Evolutionary conservation across 148 eudicot species (phyloP).

Genomic region (Silene latifolia): DNA sequence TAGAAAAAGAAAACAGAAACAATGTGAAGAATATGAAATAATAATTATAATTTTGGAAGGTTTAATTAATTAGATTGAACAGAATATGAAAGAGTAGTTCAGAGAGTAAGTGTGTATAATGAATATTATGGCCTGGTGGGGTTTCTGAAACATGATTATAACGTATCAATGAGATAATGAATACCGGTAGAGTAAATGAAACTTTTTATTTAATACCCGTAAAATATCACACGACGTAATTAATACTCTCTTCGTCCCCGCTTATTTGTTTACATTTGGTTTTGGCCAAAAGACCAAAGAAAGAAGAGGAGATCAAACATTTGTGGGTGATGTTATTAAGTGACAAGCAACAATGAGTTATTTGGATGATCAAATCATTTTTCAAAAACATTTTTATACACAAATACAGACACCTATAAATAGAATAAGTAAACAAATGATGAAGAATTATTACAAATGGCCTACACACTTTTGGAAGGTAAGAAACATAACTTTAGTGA

Average conservation of each 20-base stretch:
- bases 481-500: conserved; percentile 14
- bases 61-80: background rate
- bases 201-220: background rate
- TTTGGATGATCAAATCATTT: too few relatives aligned
- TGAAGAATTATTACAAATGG: too few relatives aligned
- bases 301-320: too few relatives aligned
- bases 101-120: conserved; percentile 14
- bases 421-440: too few relatives aligned
- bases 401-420: too few relatives aligned
- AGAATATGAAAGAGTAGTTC: conserved; percentile 8
- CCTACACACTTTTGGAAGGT: conserved; percentile 18
- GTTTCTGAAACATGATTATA: conserved; percentile 6
- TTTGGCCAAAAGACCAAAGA: too few relatives aligned
- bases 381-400: too few relatives aligned
- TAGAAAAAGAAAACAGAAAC: too few relatives aligned
- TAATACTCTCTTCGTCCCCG: too few relatives aligned
- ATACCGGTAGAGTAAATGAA: background rate
- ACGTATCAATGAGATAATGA: conserved; percentile 6
- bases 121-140: conserved; percentile 15
- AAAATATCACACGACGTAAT: conserved; percentile 1
- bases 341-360: too few relatives aligned
- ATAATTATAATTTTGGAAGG: background rate
- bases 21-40: background rate
- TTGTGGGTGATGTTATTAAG: too few relatives aligned
- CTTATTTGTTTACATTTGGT: too few relatives aligned